Conservation (phyloP, 1,139 yeast genomes). For the Protomyces inouyei region DNA sequence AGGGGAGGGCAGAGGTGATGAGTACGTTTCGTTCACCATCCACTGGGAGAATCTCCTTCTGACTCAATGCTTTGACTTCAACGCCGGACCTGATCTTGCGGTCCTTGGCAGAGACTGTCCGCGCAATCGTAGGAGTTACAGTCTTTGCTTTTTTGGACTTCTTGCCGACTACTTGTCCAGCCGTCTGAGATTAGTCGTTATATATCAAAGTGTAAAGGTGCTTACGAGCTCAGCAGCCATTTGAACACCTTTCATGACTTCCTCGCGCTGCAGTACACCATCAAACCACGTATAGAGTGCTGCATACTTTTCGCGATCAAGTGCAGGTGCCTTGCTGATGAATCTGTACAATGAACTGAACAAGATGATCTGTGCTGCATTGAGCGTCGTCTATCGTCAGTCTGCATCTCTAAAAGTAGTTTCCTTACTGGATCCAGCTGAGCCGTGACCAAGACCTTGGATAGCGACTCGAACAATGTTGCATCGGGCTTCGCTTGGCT, state of each 20-base stretch:
- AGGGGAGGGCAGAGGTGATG: slow-evolving; percentile 93
- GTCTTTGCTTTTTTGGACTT: slow-evolving; percentile 11
- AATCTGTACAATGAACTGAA: slow-evolving; percentile 11
- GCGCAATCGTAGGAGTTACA: slow-evolving; percentile 32
- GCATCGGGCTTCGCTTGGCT: slow-evolving; percentile 24
- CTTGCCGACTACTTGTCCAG: neutral
- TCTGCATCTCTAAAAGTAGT: neutral
- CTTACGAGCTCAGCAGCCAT: slow-evolving; percentile 37
- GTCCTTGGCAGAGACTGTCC: slow-evolving; percentile 41
- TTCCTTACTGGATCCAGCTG: slow-evolving; percentile 31
- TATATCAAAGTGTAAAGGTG: slow-evolving; percentile 44
- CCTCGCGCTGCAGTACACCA: neutral
- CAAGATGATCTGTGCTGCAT: slow-evolving; percentile 14
- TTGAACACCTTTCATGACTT: slow-evolving; percentile 21
- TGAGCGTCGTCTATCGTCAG: slow-evolving; percentile 11
- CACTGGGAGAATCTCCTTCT: slow-evolving; percentile 50
- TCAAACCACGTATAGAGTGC: slow-evolving; percentile 9
- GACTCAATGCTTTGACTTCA: slow-evolving; percentile 36
- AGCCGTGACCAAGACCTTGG: slow-evolving; percentile 27
- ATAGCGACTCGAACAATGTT: slow-evolving; percentile 1
- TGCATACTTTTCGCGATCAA: neutral
- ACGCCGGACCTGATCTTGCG: slow-evolving; percentile 43
- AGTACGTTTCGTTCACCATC: slow-evolving; percentile 70
- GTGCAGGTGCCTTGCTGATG: neutral
- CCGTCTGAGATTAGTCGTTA: neutral